Percentiles rank a stretch among this genome's conserved stretches.
phyloP scores from a whole-genome alignment of 139 green algal genomes.

The Micractinium conductrix region DNA sequence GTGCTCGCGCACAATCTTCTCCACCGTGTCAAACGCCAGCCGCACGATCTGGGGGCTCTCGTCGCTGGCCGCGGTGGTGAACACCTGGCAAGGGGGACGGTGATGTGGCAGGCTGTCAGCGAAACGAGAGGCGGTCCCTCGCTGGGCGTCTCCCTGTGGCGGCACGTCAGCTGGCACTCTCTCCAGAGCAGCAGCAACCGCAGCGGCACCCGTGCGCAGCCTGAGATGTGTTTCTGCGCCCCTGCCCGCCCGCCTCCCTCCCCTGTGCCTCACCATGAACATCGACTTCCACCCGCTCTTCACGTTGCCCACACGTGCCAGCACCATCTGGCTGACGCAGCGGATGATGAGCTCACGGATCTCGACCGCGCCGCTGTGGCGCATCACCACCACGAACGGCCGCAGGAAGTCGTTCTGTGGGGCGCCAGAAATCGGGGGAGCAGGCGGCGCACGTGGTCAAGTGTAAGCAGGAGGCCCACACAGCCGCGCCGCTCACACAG shows the following conservation, averaged over 20 bases:
- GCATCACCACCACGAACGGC: constrained; percentile 98
- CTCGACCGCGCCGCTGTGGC: constrained; percentile 81
- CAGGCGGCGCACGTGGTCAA: background rate
- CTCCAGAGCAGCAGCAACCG: no score
- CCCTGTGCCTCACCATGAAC: constrained; percentile 92
- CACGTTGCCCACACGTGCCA: constrained; percentile 92
- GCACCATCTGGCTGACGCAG: constrained; percentile 89
- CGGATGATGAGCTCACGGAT: constrained; percentile 99
- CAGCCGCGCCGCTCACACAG: background rate
- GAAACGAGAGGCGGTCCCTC: no score
- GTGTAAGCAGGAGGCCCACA: background rate
- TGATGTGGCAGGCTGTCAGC: no score
- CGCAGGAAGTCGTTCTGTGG: constrained; percentile 97
- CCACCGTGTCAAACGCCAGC: constrained; percentile 95
- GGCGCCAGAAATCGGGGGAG: background rate
- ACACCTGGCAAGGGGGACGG: no score
- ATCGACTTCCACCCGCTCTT: constrained; percentile 99
- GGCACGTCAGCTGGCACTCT: no score
- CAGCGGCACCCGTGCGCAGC: no score
- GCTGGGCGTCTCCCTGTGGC: no score
- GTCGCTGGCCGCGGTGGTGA: constrained; percentile 93
- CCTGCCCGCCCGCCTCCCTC: no score
- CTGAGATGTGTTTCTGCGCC: no score
- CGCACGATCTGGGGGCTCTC: constrained; percentile 82
- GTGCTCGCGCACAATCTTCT: constrained; percentile 98